Conservation (phyloP, 331 rosid species). For the Dryas integrifolia region DNA sequence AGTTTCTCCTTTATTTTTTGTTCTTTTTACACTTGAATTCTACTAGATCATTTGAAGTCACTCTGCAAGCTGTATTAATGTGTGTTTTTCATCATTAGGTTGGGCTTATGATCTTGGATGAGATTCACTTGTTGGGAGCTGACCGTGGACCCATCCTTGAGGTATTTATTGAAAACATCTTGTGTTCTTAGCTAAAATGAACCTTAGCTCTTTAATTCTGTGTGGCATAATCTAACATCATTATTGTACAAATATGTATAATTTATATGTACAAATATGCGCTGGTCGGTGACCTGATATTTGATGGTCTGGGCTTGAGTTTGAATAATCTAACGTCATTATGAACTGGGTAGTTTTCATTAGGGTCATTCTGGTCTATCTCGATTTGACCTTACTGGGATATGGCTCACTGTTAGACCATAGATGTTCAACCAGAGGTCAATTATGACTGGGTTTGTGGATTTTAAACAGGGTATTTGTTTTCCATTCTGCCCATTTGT, state of each 20-base stretch:
- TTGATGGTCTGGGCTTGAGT: not conserved
- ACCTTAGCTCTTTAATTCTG: not conserved
- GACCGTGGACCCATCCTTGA: constrained; percentile 99
- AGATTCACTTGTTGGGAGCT: constrained; percentile 95
- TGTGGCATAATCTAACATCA: too few relatives aligned
- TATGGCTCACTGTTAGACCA: too few relatives aligned
- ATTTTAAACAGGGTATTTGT: not conserved
- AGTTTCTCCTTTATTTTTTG: constrained; percentile 1
- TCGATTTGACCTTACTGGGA: too few relatives aligned
- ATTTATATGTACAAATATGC: not conserved
- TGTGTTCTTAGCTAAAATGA: constrained; percentile 11
- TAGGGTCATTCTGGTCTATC: too few relatives aligned
- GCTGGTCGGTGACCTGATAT: not conserved
- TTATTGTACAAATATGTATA: too few relatives aligned
- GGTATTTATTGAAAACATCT: constrained; percentile 45
- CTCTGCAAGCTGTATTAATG: constrained; percentile 6
- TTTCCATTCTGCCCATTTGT: not conserved
- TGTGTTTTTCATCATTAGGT: constrained; percentile 53
- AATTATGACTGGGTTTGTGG: not conserved
- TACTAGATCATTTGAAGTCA: constrained; percentile 20
- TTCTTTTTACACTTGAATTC: constrained; percentile 14
- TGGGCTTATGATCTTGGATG: constrained; percentile 91
- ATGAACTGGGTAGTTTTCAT: too few relatives aligned
- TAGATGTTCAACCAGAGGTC: too few relatives aligned
- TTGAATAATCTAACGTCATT: not conserved